These are phyloP conservation scores for Medicago lupulina DNA, from an alignment of 306 rosid species.

Conservation along the genomic window DNA sequence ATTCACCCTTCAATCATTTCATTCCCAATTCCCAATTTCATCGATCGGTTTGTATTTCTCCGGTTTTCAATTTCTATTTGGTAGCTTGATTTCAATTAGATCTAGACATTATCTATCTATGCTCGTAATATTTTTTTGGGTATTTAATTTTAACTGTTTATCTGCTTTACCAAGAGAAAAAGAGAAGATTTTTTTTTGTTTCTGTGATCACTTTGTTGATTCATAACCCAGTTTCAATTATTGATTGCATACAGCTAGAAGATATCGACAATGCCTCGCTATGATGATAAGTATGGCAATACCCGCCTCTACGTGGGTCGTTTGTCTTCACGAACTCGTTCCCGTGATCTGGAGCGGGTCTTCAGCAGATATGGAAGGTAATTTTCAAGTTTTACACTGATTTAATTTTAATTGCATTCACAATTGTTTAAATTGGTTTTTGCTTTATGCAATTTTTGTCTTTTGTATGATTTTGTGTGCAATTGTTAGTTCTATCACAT, in stretches of 20 bases:
- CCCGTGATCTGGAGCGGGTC: constrained; percentile 73
- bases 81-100: constrained; percentile 1
- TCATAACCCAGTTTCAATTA: background rate
- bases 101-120: background rate
- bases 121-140: background rate
- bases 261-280: constrained; percentile 70
- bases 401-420: background rate
- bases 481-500: background rate
- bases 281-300: constrained; percentile 73
- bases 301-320: constrained; percentile 81
- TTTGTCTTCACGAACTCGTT: constrained; percentile 67
- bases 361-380: constrained; percentile 85
- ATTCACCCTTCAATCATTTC: background rate
- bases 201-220: background rate
- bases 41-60: background rate
- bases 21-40: background rate
- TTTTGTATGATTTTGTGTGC: background rate
- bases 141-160: background rate
- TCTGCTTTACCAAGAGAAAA: background rate
- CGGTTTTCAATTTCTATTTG: background rate
- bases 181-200: background rate
- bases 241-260: constrained; percentile 29
- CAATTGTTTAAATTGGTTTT: background rate
- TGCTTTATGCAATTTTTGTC: background rate
- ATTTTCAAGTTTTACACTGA: background rate